Evolutionary conservation across 805 yeast genomes (phyloP), one percentile per base, ranked within the genome.

Genomic region (Pichia californica): DNA sequence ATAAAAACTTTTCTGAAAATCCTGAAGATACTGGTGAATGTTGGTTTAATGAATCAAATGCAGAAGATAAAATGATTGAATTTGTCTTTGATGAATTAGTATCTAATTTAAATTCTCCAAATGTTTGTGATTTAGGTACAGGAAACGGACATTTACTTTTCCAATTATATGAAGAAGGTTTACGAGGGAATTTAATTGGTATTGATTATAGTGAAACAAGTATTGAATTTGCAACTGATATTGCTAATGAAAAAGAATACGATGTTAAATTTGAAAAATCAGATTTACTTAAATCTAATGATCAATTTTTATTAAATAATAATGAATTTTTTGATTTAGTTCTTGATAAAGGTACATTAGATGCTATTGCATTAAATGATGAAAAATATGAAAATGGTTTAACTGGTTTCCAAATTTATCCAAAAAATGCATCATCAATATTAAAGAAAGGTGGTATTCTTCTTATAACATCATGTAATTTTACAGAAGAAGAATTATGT

Each of bases 11-110:
- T 55, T 62, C 69, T 31, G 76, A 76, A 25, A 85, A 91, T 58
- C 78, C 83, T 15, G 73, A 82, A 16, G 97, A 93, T 59, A 81
- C 88, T 0, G 99, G 99, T 2, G 98, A 93, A 62, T 77, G 89
- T 61, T 93, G 99, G 99, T 93, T 93, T 62, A 80, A 84, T 52
- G 99, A 93, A 56, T 82, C 85, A n/a, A 88, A 83, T 55, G 98
- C 99, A 0, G 98, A 91, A 57, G 72, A 70, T 46, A 83, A 79
- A 57, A 83, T 93, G 79, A 71, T 84, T n/a, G 77, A 77, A 38
- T 89, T 83, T 54, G 59, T 91, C 7, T 64, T 70, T 15, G 40
- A 42, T 3, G 60, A 58, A 2, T 25, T 44, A 11, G n/a, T n/a
- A n/a, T 9, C 28, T 3, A 11, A 38, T 15, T 14, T 31, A 3